These are phyloP conservation scores for Hericium erinaceus DNA, from an alignment of 768 basidiomycete genomes.

Conservation along the genomic window DNA sequence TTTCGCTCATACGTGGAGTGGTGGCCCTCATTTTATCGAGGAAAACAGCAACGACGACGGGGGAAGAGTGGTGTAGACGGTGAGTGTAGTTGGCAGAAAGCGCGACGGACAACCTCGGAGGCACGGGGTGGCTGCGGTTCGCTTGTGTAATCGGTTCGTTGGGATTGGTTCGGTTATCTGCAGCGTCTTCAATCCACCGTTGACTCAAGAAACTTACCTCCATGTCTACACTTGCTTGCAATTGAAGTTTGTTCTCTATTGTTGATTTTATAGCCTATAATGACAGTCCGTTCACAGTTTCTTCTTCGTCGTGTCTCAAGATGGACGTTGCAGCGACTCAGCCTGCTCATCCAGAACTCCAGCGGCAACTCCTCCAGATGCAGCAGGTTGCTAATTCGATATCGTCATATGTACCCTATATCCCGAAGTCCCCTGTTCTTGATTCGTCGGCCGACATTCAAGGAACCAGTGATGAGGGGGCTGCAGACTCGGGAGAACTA, in stretches of 20 bases:
- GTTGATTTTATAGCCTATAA: too few species aligned
- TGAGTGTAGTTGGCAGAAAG: background rate
- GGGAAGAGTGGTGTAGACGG: background rate
- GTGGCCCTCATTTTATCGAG: conserved; percentile 18
- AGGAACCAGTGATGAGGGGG: conserved; percentile 6
- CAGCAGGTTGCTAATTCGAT: conserved; percentile 19
- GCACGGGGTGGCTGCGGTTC: background rate
- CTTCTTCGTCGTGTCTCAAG: background rate
- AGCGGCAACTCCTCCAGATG: conserved; percentile 16
- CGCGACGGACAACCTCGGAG: conserved; percentile 8
- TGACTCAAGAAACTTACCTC: background rate
- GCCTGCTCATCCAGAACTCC: conserved; percentile 18
- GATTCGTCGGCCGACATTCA: conserved; percentile 22
- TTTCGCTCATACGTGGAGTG: conserved; percentile 49
- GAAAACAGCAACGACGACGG: background rate
- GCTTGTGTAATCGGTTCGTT: background rate
- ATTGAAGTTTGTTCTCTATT: too few species aligned
- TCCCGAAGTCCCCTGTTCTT: conserved; percentile 25
- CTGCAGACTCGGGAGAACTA: conserved; percentile 10
- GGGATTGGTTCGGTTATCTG: background rate
- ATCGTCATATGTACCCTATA: conserved; percentile 16
- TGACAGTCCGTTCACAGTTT: too few species aligned
- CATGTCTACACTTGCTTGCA: background rate
- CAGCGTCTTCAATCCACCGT: too few species aligned
- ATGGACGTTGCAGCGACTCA: background rate